phyloP scores from a whole-genome alignment of 1,284 basidiomycete genomes.

The Abortiporus biennis region DNA sequence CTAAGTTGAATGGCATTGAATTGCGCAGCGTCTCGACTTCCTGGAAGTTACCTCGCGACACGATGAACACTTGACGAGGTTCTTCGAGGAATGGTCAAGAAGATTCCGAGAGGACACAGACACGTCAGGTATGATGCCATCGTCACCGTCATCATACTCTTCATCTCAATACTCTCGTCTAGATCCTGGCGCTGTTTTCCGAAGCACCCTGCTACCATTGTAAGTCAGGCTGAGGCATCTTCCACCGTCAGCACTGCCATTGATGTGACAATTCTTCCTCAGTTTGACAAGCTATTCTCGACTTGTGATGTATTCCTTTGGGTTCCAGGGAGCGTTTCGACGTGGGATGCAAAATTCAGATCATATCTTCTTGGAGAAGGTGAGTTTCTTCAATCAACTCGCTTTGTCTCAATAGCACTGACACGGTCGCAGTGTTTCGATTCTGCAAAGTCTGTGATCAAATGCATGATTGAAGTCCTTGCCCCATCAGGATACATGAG shows the following conservation, averaged over 20 bases:
- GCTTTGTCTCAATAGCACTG: too few relatives aligned
- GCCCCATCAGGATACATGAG: constrained; percentile 75
- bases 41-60: constrained; percentile 53
- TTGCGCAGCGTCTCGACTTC: constrained; percentile 55
- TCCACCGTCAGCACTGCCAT: constrained; percentile 3
- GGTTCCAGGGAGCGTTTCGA: constrained; percentile 76
- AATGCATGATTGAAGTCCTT: constrained; percentile 56
- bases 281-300: constrained; percentile 73
- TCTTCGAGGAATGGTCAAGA: constrained; percentile 55
- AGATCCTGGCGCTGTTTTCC: constrained; percentile 60
- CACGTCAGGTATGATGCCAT: too few relatives aligned
- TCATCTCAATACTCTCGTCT: constrained; percentile 5
- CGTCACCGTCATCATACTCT: too few relatives aligned
- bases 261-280: background rate
- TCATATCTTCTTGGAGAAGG: constrained; percentile 64
- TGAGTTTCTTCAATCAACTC: too few relatives aligned
- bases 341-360: constrained; percentile 60
- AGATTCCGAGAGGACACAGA: constrained; percentile 21
- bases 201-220: constrained; percentile 72
- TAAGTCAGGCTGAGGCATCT: constrained; percentile 29
- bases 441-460: constrained; percentile 63
- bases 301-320: constrained; percentile 83
- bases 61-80: constrained; percentile 50
- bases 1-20: too few relatives aligned
- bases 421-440: constrained; percentile 71